phyloP scores from a whole-genome alignment of 768 basidiomycete genomes.

The Pleurotus platypus region DNA sequence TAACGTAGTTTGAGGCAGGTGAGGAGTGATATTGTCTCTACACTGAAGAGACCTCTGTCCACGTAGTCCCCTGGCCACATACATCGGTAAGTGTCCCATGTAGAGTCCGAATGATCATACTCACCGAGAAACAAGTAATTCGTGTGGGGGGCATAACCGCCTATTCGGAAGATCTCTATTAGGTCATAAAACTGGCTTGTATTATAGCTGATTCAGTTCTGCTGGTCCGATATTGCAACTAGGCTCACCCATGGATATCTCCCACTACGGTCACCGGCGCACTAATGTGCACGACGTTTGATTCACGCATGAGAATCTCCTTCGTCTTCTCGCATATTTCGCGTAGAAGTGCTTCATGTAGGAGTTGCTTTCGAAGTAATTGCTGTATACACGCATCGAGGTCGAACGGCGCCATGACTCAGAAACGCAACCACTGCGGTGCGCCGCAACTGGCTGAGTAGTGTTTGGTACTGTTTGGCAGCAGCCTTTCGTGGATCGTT shows the following conservation, averaged over 20 bases:
- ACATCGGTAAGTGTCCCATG: neutral
- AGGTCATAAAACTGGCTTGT: conserved; percentile 98
- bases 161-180: conserved; percentile 98
- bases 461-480: conserved; percentile 34
- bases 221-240: conserved; percentile 4
- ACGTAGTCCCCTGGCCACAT: conserved; percentile 85
- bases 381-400: conserved; percentile 95
- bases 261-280: conserved; percentile 98
- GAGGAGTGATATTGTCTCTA: conserved; percentile 96
- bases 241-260: conserved; percentile 94
- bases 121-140: conserved; percentile 97
- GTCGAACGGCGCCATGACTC: conserved; percentile 74
- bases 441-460: neutral
- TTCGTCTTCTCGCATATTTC: conserved; percentile 99
- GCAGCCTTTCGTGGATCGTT: conserved; percentile 13
- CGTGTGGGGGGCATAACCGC: conserved; percentile 92
- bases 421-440: neutral
- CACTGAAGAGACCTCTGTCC: conserved; percentile 95
- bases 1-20: conserved; percentile 97
- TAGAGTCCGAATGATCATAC: conserved; percentile 22
- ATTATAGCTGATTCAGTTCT: conserved; percentile 28
- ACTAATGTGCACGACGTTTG: conserved; percentile 95
- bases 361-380: conserved; percentile 84
- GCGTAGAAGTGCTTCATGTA: conserved; percentile 90
- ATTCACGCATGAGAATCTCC: conserved; percentile 98